Evolutionary conservation across 2,329 filamentous ascomycete genomes (phyloP).

Genomic region (Scleromitrula shiraiana): DNA sequence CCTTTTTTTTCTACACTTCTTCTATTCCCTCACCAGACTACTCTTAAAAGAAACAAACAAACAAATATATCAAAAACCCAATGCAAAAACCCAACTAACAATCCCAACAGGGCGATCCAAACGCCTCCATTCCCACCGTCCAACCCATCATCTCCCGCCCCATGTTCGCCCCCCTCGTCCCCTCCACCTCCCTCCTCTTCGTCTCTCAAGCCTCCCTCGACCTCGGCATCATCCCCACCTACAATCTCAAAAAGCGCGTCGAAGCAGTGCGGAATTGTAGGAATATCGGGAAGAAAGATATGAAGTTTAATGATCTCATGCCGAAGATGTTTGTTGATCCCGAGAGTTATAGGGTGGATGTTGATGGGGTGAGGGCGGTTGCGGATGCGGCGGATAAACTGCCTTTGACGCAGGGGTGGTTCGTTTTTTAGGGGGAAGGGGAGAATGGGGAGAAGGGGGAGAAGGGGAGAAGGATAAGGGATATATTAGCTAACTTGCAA

Average conservation of each 20-base stretch:
- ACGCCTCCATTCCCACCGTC: conserved; percentile 79
- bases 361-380: conserved; percentile 66
- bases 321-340: conserved; percentile 88
- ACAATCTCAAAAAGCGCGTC: conserved; percentile 70
- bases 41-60: neutral
- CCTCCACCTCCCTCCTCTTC: conserved; percentile 68
- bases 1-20: neutral
- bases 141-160: conserved; percentile 76
- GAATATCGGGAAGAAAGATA: conserved; percentile 70
- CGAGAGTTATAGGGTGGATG: conserved; percentile 81
- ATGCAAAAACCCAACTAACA: too few relatives aligned
- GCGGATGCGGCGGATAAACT: conserved; percentile 64
- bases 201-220: conserved; percentile 67
- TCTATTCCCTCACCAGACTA: neutral
- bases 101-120: conserved; percentile 58
- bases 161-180: conserved; percentile 75
- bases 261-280: conserved; percentile 74
- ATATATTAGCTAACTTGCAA: too few relatives aligned
- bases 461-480: neutral
- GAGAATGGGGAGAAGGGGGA: neutral
- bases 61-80: too few relatives aligned
- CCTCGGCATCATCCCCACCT: conserved; percentile 58
- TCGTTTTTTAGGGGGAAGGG: conserved; percentile 52
- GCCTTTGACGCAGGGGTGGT: conserved; percentile 71
- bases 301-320: conserved; percentile 80